These are phyloP conservation scores for Amanita pseudoporphyria DNA, from an alignment of 768 basidiomycete genomes.

Conservation along the genomic window DNA sequence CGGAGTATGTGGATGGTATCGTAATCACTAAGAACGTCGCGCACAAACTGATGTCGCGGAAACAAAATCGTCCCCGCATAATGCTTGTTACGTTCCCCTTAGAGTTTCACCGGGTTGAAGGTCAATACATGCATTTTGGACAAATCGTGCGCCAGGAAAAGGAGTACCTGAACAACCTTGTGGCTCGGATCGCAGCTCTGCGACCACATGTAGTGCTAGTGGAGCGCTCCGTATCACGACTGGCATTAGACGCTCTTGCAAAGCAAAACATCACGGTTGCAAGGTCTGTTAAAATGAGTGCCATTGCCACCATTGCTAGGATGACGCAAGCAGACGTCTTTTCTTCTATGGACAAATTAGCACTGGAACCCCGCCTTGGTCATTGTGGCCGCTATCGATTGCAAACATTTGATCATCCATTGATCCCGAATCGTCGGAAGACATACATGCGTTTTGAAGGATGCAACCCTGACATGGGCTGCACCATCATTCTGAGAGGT, in stretches of 20 bases:
- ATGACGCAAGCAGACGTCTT: constrained; percentile 95
- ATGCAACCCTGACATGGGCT: constrained; percentile 86
- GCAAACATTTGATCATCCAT: constrained; percentile 88
- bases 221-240: constrained; percentile 82
- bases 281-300: constrained; percentile 78
- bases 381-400: constrained; percentile 80
- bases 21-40: constrained; percentile 98
- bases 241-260: constrained; percentile 82
- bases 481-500: constrained; percentile 88
- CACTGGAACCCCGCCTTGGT: constrained; percentile 81
- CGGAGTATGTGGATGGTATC: constrained; percentile 93
- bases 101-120: constrained; percentile 88
- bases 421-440: constrained; percentile 92
- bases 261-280: constrained; percentile 86
- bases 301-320: constrained; percentile 79
- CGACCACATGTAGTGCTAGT: constrained; percentile 90
- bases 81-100: constrained; percentile 95
- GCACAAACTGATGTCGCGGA: constrained; percentile 88
- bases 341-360: constrained; percentile 91
- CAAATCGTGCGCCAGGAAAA: constrained; percentile 89
- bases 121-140: constrained; percentile 88
- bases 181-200: constrained; percentile 80
- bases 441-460: constrained; percentile 99
- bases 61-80: constrained; percentile 77
- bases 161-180: constrained; percentile 84